These are phyloP conservation scores for Aspergillus glaucus DNA, from an alignment of 2,329 filamentous ascomycete species.

Conservation along the genomic window DNA sequence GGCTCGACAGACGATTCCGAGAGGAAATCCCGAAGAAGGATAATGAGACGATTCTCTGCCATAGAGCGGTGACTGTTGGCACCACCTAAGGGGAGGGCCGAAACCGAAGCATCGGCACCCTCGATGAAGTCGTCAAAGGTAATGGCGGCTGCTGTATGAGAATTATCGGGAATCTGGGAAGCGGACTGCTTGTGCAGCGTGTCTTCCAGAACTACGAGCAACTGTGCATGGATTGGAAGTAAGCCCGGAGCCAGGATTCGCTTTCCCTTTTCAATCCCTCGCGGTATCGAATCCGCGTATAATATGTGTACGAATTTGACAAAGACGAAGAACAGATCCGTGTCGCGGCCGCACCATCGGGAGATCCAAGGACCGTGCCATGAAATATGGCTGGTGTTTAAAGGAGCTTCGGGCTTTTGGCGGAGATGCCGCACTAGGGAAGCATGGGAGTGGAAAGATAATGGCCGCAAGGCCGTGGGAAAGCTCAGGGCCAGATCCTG, in stretches of 20 bases:
- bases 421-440: slow-evolving; percentile 55
- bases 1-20: slow-evolving; percentile 53
- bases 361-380: slow-evolving; percentile 83
- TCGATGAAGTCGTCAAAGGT: slow-evolving; percentile 63
- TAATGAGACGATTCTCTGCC: slow-evolving; percentile 81
- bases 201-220: slow-evolving; percentile 71
- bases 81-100: slow-evolving; percentile 58
- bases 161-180: slow-evolving; percentile 41
- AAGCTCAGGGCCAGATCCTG: slow-evolving; percentile 64
- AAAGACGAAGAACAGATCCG: slow-evolving; percentile 86
- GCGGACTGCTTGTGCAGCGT: slow-evolving; percentile 69
- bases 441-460: slow-evolving; percentile 59
- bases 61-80: slow-evolving; percentile 70
- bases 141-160: slow-evolving; percentile 45
- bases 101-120: slow-evolving; percentile 60
- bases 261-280: slow-evolving; percentile 47
- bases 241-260: slow-evolving; percentile 67
- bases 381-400: slow-evolving; percentile 64
- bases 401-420: slow-evolving; percentile 59
- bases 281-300: slow-evolving; percentile 64
- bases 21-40: slow-evolving; percentile 74
- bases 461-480: slow-evolving; percentile 56
- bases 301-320: slow-evolving; percentile 81
- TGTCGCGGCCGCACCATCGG: slow-evolving; percentile 80
- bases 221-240: slow-evolving; percentile 73